phyloP scores from a whole-genome alignment of 140 eudicot species.

The Ambrosia hybrid region DNA sequence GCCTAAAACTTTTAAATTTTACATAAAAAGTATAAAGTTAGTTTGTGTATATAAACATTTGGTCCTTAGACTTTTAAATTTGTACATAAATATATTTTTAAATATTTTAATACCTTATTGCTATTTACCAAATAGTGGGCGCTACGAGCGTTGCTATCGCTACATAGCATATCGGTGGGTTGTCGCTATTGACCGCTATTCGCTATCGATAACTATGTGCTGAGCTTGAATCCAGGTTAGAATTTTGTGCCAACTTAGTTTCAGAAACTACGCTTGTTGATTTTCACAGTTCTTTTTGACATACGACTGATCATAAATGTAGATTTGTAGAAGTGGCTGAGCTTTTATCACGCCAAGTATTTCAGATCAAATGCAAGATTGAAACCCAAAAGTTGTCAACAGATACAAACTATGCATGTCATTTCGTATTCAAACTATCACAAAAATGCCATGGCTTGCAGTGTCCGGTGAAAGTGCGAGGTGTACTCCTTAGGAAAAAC shows the following conservation, averaged over 20 bases:
- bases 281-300: too few species aligned
- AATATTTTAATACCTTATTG: too few species aligned
- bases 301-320: not conserved
- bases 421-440: not conserved
- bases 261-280: too few species aligned
- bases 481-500: not conserved
- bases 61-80: too few species aligned
- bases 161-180: too few species aligned
- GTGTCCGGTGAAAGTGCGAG: not conserved
- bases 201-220: not conserved
- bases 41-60: too few species aligned
- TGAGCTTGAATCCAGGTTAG: constrained; percentile 5
- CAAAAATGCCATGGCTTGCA: not conserved
- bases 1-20: too few species aligned
- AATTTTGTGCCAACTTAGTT: not conserved
- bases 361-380: constrained; percentile 1
- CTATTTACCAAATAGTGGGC: too few species aligned
- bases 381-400: not conserved
- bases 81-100: too few species aligned
- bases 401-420: not conserved
- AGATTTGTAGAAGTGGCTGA: constrained; percentile 1
- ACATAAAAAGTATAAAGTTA: too few species aligned
- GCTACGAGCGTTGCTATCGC: too few species aligned
- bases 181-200: too few species aligned
- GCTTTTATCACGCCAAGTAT: constrained; percentile 1